phyloP scores from a whole-genome alignment of 202 grass and related monocot species.

The Panicum virgatum region DNA sequence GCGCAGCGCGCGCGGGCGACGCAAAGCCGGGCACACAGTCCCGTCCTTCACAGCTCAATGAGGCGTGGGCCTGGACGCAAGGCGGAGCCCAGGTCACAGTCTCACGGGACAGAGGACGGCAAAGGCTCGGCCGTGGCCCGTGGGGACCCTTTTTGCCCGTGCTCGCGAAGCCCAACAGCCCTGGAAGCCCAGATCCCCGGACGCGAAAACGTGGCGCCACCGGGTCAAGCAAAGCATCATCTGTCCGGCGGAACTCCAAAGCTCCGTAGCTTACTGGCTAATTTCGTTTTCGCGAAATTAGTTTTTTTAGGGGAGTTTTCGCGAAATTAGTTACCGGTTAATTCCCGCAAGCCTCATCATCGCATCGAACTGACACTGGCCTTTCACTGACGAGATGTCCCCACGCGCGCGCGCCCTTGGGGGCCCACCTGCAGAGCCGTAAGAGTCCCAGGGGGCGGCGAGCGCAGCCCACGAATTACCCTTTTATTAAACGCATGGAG shows the following conservation, averaged over 20 bases:
- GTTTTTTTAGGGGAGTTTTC: too few relatives aligned
- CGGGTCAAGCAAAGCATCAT: slow-evolving; percentile 32
- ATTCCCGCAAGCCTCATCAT: slow-evolving; percentile 28
- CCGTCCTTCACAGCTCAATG: background rate
- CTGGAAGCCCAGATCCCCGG: slow-evolving; percentile 3
- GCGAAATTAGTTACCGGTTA: slow-evolving; percentile 15
- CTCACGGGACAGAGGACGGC: background rate
- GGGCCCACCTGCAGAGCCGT: slow-evolving; percentile 13
- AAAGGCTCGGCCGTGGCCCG: background rate
- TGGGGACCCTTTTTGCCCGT: background rate
- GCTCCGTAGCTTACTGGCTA: slow-evolving; percentile 17
- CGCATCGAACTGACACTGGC: background rate
- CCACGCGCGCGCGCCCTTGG: fast-evolving
- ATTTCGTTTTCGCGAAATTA: background rate
- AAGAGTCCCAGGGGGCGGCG: background rate
- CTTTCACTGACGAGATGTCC: slow-evolving; percentile 5
- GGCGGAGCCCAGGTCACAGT: background rate
- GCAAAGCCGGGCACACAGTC: too few relatives aligned
- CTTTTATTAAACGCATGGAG: too few relatives aligned
- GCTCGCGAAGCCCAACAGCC: slow-evolving; percentile 5
- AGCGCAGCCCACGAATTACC: background rate
- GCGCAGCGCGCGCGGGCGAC: background rate
- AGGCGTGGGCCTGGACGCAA: fast-evolving
- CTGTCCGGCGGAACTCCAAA: background rate
- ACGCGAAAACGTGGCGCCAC: slow-evolving; percentile 28